A percentile compares a stretch with the other conserved stretches of the same genome.
phyloP scores from a whole-genome alignment of 2,329 filamentous ascomycete genomes.

The Penicillium sp. region DNA sequence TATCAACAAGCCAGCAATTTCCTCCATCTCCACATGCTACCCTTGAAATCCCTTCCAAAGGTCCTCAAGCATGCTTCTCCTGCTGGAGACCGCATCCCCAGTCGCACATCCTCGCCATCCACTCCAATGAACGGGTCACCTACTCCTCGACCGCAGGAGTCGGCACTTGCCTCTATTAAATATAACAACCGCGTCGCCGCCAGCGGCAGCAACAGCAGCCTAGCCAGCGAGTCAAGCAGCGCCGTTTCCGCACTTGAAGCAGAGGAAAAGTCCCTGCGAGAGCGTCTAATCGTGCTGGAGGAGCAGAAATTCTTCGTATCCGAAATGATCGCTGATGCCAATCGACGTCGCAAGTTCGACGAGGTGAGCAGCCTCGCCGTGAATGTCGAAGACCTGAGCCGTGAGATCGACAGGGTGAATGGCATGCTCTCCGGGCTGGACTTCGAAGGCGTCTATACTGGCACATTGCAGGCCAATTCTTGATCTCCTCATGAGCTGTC shows the following conservation, averaged over 20 bases:
- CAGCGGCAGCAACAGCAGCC: constrained; percentile 51
- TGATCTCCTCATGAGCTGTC: constrained; percentile 4
- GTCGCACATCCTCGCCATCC: constrained; percentile 23
- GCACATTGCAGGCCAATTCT: constrained; percentile 12
- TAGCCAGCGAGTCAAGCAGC: constrained; percentile 55
- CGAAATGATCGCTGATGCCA: constrained; percentile 77
- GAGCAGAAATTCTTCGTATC: constrained; percentile 89
- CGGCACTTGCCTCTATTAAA: constrained; percentile 59
- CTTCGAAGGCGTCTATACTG: constrained; percentile 53
- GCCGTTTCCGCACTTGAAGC: constrained; percentile 68
- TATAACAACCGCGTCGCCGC: constrained; percentile 51
- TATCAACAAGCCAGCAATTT: constrained; percentile 81
- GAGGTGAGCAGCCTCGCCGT: constrained; percentile 76
- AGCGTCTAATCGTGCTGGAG: constrained; percentile 78
- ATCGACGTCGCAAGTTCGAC: constrained; percentile 75
- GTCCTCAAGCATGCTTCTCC: constrained; percentile 63
- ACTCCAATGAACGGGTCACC: constrained; percentile 25
- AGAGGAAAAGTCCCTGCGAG: constrained; percentile 78
- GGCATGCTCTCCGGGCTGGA: constrained; percentile 67
- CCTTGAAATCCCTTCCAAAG: constrained; percentile 71
- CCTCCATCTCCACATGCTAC: constrained; percentile 85
- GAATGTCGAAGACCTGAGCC: constrained; percentile 78
- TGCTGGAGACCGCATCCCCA: constrained; percentile 40
- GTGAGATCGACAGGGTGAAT: constrained; percentile 69
- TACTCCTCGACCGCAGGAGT: constrained; percentile 33